phyloP scores from a whole-genome alignment of 1,284 basidiomycete species.

The Quambalaria eucalypti region DNA sequence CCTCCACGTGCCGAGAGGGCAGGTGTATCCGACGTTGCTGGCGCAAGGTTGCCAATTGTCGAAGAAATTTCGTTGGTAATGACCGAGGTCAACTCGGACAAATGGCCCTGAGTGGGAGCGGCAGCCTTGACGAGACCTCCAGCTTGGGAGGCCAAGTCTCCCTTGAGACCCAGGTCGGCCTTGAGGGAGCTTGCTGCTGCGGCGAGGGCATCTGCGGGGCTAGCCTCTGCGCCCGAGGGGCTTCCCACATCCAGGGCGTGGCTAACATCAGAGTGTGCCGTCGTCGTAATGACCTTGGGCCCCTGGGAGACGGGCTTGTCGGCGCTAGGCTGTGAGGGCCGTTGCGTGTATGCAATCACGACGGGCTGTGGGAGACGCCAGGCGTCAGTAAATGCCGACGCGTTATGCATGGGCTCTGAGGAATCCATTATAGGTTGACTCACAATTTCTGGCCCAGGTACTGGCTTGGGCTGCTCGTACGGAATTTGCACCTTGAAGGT shows the following conservation, averaged over 20 bases:
- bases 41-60: background rate
- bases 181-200: background rate
- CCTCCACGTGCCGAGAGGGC: no score
- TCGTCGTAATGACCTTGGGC: background rate
- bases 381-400: no score
- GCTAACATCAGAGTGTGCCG: background rate
- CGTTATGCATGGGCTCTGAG: no score
- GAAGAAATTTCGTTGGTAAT: background rate
- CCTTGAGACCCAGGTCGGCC: background rate
- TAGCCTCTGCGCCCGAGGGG: no score
- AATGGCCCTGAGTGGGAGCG: no score
- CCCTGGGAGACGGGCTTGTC: no score
- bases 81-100: background rate
- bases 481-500: conserved; percentile 13
- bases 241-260: background rate
- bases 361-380: conserved; percentile 4
- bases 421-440: background rate
- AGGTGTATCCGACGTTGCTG: background rate
- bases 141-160: background rate
- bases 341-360: conserved; percentile 9
- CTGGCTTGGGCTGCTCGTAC: conserved; percentile 1
- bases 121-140: background rate
- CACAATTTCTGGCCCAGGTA: conserved; percentile 8
- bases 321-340: background rate
- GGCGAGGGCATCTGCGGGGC: background rate